Percentiles rank a stretch among this genome's conserved stretches.
Evolutionary conservation across 352 stramenopile genomes (phyloP).

Genomic region (Nothophytophthora sp.): DNA sequence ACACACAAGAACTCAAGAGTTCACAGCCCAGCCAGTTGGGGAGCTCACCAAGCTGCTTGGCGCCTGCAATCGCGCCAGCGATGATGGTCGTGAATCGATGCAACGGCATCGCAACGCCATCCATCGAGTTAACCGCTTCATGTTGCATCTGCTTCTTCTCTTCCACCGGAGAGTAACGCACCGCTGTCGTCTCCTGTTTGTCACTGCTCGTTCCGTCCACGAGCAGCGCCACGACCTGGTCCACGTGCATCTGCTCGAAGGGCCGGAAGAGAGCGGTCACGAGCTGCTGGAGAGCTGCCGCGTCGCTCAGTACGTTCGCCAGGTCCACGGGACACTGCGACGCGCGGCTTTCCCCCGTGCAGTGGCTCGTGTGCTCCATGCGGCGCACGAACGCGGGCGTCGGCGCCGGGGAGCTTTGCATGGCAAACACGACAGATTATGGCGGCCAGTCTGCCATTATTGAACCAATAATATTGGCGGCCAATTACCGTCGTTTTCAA

Average conservation of each 20-base stretch:
- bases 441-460: no score
- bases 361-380: conserved; percentile 39
- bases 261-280: conserved; percentile 39
- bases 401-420: conserved; percentile 3
- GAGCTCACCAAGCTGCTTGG: conserved; percentile 40
- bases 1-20: background rate
- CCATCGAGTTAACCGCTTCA: no score
- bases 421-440: no score
- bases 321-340: conserved; percentile 41
- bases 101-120: background rate
- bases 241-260: conserved; percentile 42
- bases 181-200: background rate
- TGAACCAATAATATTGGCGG: no score
- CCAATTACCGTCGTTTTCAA: no score
- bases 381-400: conserved; percentile 35
- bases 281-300: conserved; percentile 30
- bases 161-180: background rate
- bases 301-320: conserved; percentile 35
- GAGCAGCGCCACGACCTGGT: conserved; percentile 52
- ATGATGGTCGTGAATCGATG: conserved; percentile 40
- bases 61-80: conserved; percentile 49
- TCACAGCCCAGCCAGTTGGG: background rate
- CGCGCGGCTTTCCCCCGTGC: conserved; percentile 26
- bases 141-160: background rate
- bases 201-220: conserved; percentile 15